Evolutionary conservation across 2,329 filamentous ascomycete species (phyloP).

Genomic region (Lecanicillium sp.): DNA sequence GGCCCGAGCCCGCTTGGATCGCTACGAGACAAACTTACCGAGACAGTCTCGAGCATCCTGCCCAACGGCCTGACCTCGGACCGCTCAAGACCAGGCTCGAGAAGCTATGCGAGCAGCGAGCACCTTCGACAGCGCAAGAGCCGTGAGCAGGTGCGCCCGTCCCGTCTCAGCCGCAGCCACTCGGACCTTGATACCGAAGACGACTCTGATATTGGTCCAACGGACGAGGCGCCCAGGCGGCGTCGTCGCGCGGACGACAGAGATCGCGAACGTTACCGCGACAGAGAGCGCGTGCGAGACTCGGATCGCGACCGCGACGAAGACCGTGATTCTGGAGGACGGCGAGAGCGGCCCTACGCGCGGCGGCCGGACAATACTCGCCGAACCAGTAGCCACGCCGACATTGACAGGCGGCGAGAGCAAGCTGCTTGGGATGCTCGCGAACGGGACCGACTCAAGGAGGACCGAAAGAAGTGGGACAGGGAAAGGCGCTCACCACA

Average conservation of each 20-base stretch:
- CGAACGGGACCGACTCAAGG: conserved; percentile 22
- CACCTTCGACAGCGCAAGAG: conserved; percentile 25
- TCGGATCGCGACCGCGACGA: conserved; percentile 22
- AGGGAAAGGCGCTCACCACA: conserved; percentile 23
- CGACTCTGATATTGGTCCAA: conserved; percentile 25
- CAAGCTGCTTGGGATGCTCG: conserved; percentile 25
- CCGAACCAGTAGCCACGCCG: conserved; percentile 42
- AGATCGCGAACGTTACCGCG: conserved; percentile 27
- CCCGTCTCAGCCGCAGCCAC: conserved; percentile 32
- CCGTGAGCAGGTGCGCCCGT: conserved; percentile 32
- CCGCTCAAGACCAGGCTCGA: conserved; percentile 27
- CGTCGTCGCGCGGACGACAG: conserved; percentile 28
- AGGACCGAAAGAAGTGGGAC: conserved; percentile 25
- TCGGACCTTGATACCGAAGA: conserved; percentile 32
- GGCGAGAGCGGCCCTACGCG: conserved; percentile 26
- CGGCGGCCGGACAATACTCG: conserved; percentile 32
- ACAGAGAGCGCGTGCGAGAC: conserved; percentile 24
- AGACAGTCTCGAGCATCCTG: conserved; percentile 36
- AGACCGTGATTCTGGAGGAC: conserved; percentile 21
- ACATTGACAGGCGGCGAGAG: conserved; percentile 35
- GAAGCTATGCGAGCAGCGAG: conserved; percentile 21
- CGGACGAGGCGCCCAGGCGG: conserved; percentile 22
- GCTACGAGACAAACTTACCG: conserved; percentile 35
- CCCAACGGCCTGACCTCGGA: conserved; percentile 27
- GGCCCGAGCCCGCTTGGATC: conserved; percentile 28